These are phyloP conservation scores for Maudiozyma pseudohumilis DNA, from an alignment of 805 yeast species.

Conservation along the genomic window DNA sequence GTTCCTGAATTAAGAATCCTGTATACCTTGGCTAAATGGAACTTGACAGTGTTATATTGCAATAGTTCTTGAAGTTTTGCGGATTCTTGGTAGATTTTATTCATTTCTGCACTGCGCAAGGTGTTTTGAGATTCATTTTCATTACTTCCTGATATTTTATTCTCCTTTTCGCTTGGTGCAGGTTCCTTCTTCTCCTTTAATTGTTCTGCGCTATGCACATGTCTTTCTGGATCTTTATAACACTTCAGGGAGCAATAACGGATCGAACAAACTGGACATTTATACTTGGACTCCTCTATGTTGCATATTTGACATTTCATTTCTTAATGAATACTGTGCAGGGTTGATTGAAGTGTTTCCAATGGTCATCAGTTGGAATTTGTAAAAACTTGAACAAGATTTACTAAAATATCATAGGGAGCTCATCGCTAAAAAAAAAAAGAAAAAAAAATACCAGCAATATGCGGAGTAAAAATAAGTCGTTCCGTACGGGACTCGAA, in stretches of 20 bases:
- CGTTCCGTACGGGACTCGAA: conserved; percentile 58
- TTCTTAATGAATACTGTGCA: not conserved
- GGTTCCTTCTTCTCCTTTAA: not conserved
- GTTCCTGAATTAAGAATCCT: conserved; percentile 34
- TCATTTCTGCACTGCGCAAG: conserved; percentile 16
- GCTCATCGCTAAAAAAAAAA: no score
- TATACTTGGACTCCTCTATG: conserved; percentile 32
- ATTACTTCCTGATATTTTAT: conserved; percentile 9
- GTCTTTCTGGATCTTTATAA: conserved; percentile 35
- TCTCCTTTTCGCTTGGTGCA: conserved; percentile 28
- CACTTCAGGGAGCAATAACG: conserved; percentile 51
- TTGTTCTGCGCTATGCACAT: not conserved
- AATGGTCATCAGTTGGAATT: not conserved
- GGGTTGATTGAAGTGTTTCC: not conserved
- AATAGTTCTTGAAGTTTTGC: conserved; percentile 37
- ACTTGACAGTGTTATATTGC: conserved; percentile 38
- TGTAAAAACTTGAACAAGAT: no score
- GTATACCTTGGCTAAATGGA: conserved; percentile 42
- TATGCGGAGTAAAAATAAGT: conserved; percentile 4
- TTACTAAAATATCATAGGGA: no score
- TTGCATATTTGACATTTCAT: conserved; percentile 28
- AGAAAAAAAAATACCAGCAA: not conserved
- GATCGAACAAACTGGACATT: conserved; percentile 39
- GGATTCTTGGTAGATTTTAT: conserved; percentile 30
- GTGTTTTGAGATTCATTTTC: conserved; percentile 2